Conservation (phyloP, 2,329 filamentous ascomycete species). For the Fusarium transvaalense region DNA sequence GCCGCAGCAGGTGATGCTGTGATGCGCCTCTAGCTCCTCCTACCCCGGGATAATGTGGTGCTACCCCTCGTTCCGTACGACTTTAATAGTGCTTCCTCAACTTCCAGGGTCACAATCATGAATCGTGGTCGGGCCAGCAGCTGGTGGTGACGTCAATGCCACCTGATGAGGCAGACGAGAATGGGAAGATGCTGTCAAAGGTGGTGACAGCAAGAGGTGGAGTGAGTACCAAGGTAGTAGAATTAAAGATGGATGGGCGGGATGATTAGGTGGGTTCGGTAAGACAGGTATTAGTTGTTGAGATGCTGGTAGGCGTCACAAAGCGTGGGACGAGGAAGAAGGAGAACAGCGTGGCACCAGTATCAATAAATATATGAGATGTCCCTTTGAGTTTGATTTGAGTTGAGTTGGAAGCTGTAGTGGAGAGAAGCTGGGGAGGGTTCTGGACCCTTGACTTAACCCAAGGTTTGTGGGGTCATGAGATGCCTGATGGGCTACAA, state of each 20-base stretch:
- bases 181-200: conserved; percentile 26
- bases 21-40: conserved; percentile 22
- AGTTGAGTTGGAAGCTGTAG: conserved; percentile 9
- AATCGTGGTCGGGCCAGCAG: conserved; percentile 23
- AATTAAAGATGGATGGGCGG: conserved; percentile 31
- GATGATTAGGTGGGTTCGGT: conserved; percentile 20
- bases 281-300: conserved; percentile 25
- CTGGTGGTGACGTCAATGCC: conserved; percentile 48
- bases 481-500: not conserved
- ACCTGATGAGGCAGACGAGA: conserved; percentile 42
- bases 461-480: conserved; percentile 26
- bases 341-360: conserved; percentile 42
- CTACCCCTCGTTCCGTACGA: conserved; percentile 31
- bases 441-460: conserved; percentile 32
- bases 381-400: not conserved
- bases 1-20: conserved; percentile 39
- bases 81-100: conserved; percentile 22
- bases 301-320: conserved; percentile 28
- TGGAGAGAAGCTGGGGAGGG: conserved; percentile 22
- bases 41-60: conserved; percentile 28
- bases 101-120: conserved; percentile 22
- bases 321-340: conserved; percentile 22
- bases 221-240: conserved; percentile 26
- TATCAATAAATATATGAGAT: not conserved
- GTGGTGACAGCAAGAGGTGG: conserved; percentile 2